Evolutionary conservation across 129 eudicot genomes (phyloP).

Genomic region (Smallanthus sonchifolius): DNA sequence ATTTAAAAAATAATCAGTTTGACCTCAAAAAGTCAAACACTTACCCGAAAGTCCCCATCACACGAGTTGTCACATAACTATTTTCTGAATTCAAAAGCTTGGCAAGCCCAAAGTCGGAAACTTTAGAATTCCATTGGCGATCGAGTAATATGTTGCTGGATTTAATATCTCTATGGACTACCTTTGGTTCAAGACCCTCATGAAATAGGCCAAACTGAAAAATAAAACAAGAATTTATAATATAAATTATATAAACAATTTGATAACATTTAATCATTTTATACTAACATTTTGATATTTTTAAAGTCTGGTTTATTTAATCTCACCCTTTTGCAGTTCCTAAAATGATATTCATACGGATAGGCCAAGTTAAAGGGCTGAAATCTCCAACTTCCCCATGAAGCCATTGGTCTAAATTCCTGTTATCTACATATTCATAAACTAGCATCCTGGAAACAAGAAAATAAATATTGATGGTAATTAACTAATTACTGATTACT

Average conservation of each 20-base stretch:
- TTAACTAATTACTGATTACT: no score
- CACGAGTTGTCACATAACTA: conserved; percentile 90
- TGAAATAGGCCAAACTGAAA: conserved; percentile 90
- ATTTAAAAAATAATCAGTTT: background rate
- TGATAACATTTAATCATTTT: background rate
- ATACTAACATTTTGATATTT: background rate
- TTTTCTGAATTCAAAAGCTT: conserved; percentile 84
- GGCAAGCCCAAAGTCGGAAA: conserved; percentile 98
- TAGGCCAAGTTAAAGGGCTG: conserved; percentile 86
- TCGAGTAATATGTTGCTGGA: conserved; percentile 84
- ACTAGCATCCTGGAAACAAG: conserved; percentile 74
- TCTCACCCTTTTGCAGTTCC: conserved; percentile 89
- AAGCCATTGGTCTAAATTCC: conserved; percentile 97
- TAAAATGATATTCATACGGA: conserved; percentile 71
- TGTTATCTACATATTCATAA: conserved; percentile 89
- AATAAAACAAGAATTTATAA: background rate
- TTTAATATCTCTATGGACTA: conserved; percentile 91
- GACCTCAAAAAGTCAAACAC: conserved; percentile 10
- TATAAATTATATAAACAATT: no score
- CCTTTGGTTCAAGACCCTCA: conserved; percentile 97
- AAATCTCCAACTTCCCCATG: conserved; percentile 93
- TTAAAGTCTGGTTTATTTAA: no score
- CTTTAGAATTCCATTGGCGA: conserved; percentile 85
- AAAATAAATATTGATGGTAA: no score
- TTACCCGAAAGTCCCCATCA: conserved; percentile 99